Evolutionary conservation across 257 asterid genomes (phyloP).

Genomic region (Henckelia pumila): DNA sequence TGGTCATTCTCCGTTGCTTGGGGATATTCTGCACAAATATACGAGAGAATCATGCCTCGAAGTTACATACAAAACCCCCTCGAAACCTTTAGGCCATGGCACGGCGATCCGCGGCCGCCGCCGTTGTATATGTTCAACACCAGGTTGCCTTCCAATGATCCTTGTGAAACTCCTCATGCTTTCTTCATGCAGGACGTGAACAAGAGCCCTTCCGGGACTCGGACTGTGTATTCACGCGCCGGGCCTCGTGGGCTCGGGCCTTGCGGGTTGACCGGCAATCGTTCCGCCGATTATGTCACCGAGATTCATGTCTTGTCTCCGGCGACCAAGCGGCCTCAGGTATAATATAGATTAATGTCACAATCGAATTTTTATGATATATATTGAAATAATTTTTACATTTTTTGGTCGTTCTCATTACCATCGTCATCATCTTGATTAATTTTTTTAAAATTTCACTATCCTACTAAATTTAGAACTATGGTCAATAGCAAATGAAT

Average conservation of each 20-base stretch:
- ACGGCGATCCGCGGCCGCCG: constrained; percentile 6
- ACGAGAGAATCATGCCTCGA: constrained; percentile 40
- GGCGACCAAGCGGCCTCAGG: constrained; percentile 25
- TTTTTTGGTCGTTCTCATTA: too few relatives aligned
- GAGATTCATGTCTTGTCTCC: constrained; percentile 32
- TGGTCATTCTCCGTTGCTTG: constrained; percentile 79
- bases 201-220: too few relatives aligned
- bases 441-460: too few relatives aligned
- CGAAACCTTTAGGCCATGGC: constrained; percentile 56
- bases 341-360: too few relatives aligned
- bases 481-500: too few relatives aligned
- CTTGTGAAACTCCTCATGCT: constrained; percentile 53
- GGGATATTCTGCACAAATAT: constrained; percentile 73
- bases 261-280: constrained; percentile 23
- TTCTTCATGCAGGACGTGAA: constrained; percentile 37
- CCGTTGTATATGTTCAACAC: constrained; percentile 70
- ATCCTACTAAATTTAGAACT: too few relatives aligned
- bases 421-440: too few relatives aligned
- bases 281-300: constrained; percentile 29
- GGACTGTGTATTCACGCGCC: too few relatives aligned
- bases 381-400: too few relatives aligned
- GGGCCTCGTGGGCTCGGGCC: constrained; percentile 21
- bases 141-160: constrained; percentile 36
- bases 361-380: neutral
- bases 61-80: constrained; percentile 10